phyloP scores from a whole-genome alignment of 192 early-diverging fungal genomes.

The Anaeromyces robustus region DNA sequence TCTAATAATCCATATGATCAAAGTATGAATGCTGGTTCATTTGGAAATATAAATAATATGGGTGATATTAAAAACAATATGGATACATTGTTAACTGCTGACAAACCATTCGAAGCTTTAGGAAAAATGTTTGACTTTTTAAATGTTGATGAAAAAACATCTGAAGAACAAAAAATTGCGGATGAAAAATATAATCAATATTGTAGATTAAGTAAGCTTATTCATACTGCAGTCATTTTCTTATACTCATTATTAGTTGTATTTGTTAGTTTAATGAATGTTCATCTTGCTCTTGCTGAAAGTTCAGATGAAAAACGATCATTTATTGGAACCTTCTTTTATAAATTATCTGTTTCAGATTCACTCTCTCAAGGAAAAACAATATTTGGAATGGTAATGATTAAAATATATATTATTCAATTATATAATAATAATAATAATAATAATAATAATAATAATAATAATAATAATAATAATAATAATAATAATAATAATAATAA shows the following conservation, averaged over 20 bases:
- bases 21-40: too few species aligned
- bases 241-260: neutral
- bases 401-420: neutral
- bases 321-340: neutral
- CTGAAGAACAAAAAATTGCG: neutral
- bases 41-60: neutral
- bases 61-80: neutral
- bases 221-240: neutral
- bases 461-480: too few species aligned
- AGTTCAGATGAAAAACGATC: neutral
- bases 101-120: neutral
- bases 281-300: neutral
- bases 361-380: neutral
- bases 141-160: neutral
- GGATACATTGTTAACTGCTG: neutral
- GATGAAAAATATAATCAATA: neutral
- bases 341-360: neutral
- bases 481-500: too few species aligned
- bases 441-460: too few species aligned
- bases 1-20: neutral
- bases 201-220: neutral
- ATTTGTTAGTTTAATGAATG: neutral
- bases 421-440: too few species aligned
- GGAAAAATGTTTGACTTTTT: neutral
- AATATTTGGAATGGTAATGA: neutral